Conservation (phyloP, 805 yeast species). For the Yamadazyma akitaensis region DNA sequence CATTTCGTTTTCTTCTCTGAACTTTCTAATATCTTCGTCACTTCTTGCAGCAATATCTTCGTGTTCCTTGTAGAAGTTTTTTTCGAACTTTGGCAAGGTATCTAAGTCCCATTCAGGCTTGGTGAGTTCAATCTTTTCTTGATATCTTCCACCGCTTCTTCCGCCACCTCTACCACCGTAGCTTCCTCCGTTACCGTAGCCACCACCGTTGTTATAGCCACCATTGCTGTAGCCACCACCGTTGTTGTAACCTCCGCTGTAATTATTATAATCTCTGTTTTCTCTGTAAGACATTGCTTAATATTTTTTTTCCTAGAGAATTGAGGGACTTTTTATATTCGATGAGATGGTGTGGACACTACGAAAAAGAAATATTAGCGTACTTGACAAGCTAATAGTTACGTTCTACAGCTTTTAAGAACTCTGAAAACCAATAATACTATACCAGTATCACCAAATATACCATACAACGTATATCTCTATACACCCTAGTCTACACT, state of each 20-base stretch:
- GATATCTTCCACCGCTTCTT: constrained; percentile 39
- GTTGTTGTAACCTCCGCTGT: constrained; percentile 24
- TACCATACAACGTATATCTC: neutral
- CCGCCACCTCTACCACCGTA: constrained; percentile 33
- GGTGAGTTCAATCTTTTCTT: constrained; percentile 47
- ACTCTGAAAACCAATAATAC: neutral
- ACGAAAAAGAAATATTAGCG: neutral
- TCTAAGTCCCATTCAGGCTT: constrained; percentile 81
- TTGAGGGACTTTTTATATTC: neutral
- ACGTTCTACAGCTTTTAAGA: neutral
- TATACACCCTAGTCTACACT: neutral
- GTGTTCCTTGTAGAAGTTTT: constrained; percentile 89
- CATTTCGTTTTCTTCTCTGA: constrained; percentile 87
- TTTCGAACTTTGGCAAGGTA: constrained; percentile 83
- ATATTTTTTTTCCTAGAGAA: neutral
- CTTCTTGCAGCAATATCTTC: constrained; percentile 72
- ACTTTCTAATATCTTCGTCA: constrained; percentile 65
- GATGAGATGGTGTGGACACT: constrained; percentile 9
- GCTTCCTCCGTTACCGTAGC: constrained; percentile 32
- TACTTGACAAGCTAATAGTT: neutral
- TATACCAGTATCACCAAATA: no score
- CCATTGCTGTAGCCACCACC: constrained; percentile 23
- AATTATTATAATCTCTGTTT: constrained; percentile 14
- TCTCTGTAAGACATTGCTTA: constrained; percentile 11
- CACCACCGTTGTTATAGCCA: constrained; percentile 33